Conservation (phyloP, 1,284 basidiomycete species). For the Lentinus polychrous region DNA sequence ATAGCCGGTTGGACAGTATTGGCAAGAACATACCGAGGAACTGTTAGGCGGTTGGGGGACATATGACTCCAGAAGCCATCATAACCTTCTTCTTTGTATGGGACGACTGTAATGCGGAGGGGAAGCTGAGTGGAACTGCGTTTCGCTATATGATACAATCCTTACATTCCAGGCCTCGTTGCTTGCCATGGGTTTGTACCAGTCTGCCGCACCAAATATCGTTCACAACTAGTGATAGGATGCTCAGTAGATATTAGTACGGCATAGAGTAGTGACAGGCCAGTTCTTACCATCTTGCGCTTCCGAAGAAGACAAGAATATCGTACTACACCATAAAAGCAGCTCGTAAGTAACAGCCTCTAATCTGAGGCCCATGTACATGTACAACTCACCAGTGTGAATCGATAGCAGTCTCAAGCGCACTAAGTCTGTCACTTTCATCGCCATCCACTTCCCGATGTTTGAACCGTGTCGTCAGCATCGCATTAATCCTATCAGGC, state of each 20-base stretch:
- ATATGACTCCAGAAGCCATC: conserved; percentile 63
- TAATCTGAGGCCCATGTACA: too few relatives aligned
- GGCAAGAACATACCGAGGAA: conserved; percentile 58
- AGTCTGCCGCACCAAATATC: conserved; percentile 79
- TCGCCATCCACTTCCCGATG: conserved; percentile 74
- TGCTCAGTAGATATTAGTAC: background rate
- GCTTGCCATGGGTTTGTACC: conserved; percentile 68
- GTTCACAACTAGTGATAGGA: conserved; percentile 44
- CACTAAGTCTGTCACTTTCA: conserved; percentile 65
- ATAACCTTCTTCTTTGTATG: conserved; percentile 45
- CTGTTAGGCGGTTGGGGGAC: conserved; percentile 73
- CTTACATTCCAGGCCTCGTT: conserved; percentile 67
- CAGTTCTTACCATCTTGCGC: conserved; percentile 64
- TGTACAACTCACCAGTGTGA: conserved; percentile 68
- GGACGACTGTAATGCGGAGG: conserved; percentile 41
- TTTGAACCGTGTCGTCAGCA: conserved; percentile 77
- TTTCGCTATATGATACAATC: background rate
- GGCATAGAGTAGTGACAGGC: background rate
- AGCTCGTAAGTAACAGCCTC: too few relatives aligned
- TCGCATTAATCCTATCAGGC: conserved; percentile 53
- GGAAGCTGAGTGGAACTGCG: background rate
- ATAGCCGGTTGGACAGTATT: background rate
- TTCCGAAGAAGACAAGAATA: conserved; percentile 85
- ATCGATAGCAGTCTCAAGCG: conserved; percentile 80
- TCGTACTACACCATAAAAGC: conserved; percentile 48